Conservation (phyloP, 257 asterid species). For the Solanum bukasovii region DNA sequence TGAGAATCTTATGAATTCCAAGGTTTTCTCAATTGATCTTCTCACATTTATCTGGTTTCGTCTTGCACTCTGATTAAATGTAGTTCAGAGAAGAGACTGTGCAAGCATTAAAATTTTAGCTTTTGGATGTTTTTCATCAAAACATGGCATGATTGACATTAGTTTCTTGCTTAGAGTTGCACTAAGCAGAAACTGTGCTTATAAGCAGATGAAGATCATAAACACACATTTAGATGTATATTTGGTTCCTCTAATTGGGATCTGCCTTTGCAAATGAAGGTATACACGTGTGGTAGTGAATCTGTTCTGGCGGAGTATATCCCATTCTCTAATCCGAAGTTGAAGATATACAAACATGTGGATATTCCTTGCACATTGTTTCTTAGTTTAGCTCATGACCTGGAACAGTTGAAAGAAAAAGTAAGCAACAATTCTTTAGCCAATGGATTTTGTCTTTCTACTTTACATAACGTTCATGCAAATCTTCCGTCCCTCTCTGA, state of each 20-base stretch:
- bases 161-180: neutral
- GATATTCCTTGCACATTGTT: constrained; percentile 16
- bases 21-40: constrained; percentile 31
- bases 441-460: neutral
- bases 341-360: constrained; percentile 32
- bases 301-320: constrained; percentile 32
- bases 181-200: neutral
- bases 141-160: neutral
- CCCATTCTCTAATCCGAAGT: constrained; percentile 41
- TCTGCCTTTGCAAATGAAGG: constrained; percentile 35
- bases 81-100: neutral
- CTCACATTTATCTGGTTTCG: neutral
- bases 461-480: neutral
- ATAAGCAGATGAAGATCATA: neutral
- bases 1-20: constrained; percentile 70
- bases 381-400: constrained; percentile 4
- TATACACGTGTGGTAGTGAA: constrained; percentile 54
- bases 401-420: constrained; percentile 21
- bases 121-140: neutral
- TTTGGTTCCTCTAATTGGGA: neutral
- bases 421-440: constrained; percentile 15
- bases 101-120: neutral
- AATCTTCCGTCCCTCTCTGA: neutral
- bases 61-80: neutral
- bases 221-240: neutral